Conservation (phyloP, 2,329 filamentous ascomycete genomes). For the Beauveria sp. region DNA sequence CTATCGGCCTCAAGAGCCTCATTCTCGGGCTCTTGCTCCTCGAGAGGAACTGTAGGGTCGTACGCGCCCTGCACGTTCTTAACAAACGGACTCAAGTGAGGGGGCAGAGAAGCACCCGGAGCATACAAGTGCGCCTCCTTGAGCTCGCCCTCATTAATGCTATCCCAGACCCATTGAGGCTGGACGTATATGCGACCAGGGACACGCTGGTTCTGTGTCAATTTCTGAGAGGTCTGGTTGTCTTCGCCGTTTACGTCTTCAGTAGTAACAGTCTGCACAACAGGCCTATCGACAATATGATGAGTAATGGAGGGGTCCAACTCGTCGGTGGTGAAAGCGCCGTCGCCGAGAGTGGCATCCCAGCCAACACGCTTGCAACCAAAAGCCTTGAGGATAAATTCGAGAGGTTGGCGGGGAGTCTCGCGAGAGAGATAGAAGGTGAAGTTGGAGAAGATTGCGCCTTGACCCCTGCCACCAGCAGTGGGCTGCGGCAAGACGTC, state of each 20-base stretch:
- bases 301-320: conserved; percentile 85
- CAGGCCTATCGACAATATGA: conserved; percentile 87
- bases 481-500: conserved; percentile 79
- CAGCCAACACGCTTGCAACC: conserved; percentile 94
- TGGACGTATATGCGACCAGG: conserved; percentile 92
- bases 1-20: conserved; percentile 68
- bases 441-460: conserved; percentile 76
- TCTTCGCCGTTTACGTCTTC: conserved; percentile 46
- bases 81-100: conserved; percentile 94
- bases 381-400: conserved; percentile 89
- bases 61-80: conserved; percentile 81
- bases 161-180: conserved; percentile 98
- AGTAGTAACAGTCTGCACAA: conserved; percentile 52
- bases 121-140: conserved; percentile 82
- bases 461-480: conserved; percentile 56
- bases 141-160: conserved; percentile 83
- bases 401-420: conserved; percentile 80
- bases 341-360: conserved; percentile 84
- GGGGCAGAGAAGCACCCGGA: conserved; percentile 81
- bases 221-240: conserved; percentile 54
- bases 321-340: conserved; percentile 87
- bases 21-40: conserved; percentile 79
- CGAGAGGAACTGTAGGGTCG: conserved; percentile 78
- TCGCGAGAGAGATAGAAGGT: conserved; percentile 93
- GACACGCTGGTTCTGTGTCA: conserved; percentile 61